These are phyloP conservation scores for Alloascoidea hylecoeti DNA, from an alignment of 805 yeast species.

Conservation along the genomic window DNA sequence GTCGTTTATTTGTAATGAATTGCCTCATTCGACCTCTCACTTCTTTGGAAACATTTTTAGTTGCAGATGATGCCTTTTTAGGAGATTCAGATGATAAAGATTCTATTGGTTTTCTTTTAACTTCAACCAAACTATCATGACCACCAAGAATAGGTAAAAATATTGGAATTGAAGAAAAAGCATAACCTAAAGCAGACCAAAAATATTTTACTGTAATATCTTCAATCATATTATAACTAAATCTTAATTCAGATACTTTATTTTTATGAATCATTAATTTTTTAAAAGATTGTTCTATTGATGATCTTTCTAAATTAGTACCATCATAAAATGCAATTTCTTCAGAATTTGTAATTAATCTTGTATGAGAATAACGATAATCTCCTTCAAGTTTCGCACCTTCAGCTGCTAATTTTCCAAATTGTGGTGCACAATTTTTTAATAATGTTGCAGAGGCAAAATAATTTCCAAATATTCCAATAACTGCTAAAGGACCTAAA, in stretches of 20 bases:
- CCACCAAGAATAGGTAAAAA: slow-evolving; percentile 36
- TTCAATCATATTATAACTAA: slow-evolving; percentile 61
- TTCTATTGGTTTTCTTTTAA: neutral
- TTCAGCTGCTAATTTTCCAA: slow-evolving; percentile 60
- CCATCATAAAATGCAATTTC: slow-evolving; percentile 94
- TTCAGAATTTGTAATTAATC: slow-evolving; percentile 78
- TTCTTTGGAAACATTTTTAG: slow-evolving; percentile 10
- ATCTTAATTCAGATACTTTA: slow-evolving; percentile 41
- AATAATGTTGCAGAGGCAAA: slow-evolving; percentile 64
- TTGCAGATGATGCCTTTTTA: slow-evolving; percentile 4
- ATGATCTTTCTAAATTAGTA: slow-evolving; percentile 57
- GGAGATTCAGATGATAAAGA: neutral
- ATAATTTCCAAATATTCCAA: slow-evolving; percentile 73
- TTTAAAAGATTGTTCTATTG: slow-evolving; percentile 44
- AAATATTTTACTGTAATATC: slow-evolving; percentile 80
- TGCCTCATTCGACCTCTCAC: slow-evolving; percentile 53
- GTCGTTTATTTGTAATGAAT: slow-evolving; percentile 79
- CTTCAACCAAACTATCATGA: slow-evolving; percentile 13
- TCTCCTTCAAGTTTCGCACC: slow-evolving; percentile 79
- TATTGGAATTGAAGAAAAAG: slow-evolving; percentile 84
- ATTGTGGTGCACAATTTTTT: slow-evolving; percentile 68
- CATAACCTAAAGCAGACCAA: slow-evolving; percentile 93
- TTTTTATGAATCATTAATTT: slow-evolving; percentile 40
- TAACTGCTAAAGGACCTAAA: slow-evolving; percentile 75
- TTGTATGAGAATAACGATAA: slow-evolving; percentile 75